Evolutionary conservation across 2,329 filamentous ascomycete genomes (phyloP).

Genomic region (Sporothrix mexicana): DNA sequence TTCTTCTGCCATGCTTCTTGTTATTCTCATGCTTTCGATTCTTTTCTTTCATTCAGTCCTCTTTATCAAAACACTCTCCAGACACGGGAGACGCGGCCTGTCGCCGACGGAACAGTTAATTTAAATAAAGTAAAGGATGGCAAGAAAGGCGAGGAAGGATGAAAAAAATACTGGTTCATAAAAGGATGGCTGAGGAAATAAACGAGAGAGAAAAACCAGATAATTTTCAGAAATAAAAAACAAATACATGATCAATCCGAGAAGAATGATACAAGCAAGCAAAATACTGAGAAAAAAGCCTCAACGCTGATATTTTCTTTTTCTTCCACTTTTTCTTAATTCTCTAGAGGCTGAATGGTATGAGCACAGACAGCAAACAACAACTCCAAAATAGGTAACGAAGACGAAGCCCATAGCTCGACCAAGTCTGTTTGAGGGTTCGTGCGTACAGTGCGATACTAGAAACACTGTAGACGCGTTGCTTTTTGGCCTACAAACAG

Average conservation of each 20-base stretch:
- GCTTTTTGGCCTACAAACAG: background rate
- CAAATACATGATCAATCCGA: background rate
- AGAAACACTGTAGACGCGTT: slow-evolving; percentile 13
- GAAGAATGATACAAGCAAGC: background rate
- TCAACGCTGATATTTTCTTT: background rate
- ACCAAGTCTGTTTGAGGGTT: background rate
- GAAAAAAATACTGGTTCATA: background rate
- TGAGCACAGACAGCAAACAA: slow-evolving; percentile 17
- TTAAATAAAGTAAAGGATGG: slow-evolving; percentile 15
- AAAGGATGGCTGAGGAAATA: background rate
- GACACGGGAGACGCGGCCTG: slow-evolving; percentile 15
- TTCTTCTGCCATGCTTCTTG: background rate
- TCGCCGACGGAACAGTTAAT: background rate
- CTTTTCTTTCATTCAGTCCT: background rate
- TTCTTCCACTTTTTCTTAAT: background rate
- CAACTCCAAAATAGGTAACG: background rate
- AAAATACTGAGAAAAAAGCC: background rate
- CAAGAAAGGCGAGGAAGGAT: background rate
- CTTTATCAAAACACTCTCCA: slow-evolving; percentile 9
- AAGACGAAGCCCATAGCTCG: background rate
- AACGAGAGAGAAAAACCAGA: background rate
- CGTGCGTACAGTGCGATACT: background rate
- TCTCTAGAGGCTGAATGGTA: background rate
- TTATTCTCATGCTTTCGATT: too few species aligned
- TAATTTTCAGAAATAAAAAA: background rate